These are phyloP conservation scores for Ceratobasidium sp. DNA, from an alignment of 1,284 basidiomycete genomes.

Conservation along the genomic window DNA sequence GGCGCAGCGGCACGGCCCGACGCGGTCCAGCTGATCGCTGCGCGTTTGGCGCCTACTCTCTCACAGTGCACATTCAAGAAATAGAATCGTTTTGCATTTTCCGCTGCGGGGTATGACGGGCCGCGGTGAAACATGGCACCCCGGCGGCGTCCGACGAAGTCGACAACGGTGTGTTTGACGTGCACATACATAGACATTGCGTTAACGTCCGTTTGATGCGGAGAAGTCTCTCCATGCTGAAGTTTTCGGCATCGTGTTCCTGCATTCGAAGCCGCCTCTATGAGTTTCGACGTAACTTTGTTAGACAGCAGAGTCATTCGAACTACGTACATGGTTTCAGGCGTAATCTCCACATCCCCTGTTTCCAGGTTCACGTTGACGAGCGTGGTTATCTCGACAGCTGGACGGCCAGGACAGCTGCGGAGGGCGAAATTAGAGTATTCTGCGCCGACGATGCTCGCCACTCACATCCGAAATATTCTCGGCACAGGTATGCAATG, in stretches of 20 bases:
- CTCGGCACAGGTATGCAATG: slow-evolving; percentile 35
- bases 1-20: no score
- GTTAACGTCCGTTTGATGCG: neutral
- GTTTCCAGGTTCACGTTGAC: slow-evolving; percentile 34
- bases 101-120: no score
- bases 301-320: neutral
- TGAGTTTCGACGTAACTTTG: neutral
- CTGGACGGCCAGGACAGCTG: slow-evolving; percentile 42
- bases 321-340: slow-evolving; percentile 25
- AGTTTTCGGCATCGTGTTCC: slow-evolving; percentile 42
- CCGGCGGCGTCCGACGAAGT: no score
- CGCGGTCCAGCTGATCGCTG: no score
- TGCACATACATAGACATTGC: no score
- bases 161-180: no score
- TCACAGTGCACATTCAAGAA: no score
- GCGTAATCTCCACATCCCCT: slow-evolving; percentile 28
- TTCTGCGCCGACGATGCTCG: neutral
- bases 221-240: slow-evolving; percentile 40
- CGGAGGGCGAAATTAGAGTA: neutral
- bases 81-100: no score
- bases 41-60: no score
- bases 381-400: slow-evolving; percentile 42
- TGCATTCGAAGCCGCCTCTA: slow-evolving; percentile 2
- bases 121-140: no score
- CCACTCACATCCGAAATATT: slow-evolving; percentile 40